phyloP scores from a whole-genome alignment of 495 filamentous ascomycete genomes.

The Penicillium coprophilum region DNA sequence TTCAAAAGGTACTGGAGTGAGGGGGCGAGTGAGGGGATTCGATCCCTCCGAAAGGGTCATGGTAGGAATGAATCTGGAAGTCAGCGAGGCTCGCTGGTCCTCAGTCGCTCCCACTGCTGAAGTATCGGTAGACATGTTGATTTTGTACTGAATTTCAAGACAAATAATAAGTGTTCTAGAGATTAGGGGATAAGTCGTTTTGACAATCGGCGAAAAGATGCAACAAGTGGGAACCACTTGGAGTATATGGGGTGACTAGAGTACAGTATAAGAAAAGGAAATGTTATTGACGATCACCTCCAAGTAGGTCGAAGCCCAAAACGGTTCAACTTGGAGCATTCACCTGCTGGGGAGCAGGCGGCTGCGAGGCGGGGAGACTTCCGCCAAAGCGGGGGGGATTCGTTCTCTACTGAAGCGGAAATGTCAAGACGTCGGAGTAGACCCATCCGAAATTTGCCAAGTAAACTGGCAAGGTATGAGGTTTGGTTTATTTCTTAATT shows the following conservation, averaged over 20 bases:
- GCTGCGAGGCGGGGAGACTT: conserved; percentile 5
- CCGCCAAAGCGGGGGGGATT: conserved; percentile 6
- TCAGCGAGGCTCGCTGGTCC: conserved; percentile 14
- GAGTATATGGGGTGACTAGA: background rate
- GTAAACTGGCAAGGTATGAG: background rate
- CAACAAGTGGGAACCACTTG: background rate
- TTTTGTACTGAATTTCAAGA: background rate
- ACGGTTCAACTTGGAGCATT: background rate
- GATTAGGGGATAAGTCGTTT: no score
- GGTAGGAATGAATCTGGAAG: conserved; percentile 56
- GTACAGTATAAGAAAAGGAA: background rate
- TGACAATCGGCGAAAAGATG: no score
- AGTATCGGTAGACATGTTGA: background rate
- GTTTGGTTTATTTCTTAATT: background rate
- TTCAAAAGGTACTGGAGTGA: conserved; percentile 47
- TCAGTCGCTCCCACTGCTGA: background rate
- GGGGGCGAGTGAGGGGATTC: conserved; percentile 5
- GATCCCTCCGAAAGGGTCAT: conserved; percentile 56
- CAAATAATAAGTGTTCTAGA: background rate
- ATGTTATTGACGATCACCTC: background rate
- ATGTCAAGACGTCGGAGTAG: background rate
- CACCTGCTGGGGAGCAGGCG: background rate
- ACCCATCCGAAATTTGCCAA: background rate
- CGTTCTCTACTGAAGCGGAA: no score
- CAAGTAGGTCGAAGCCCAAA: background rate